Evolutionary conservation across 495 filamentous ascomycete genomes (phyloP).

Genomic region (Physcia stellaris): DNA sequence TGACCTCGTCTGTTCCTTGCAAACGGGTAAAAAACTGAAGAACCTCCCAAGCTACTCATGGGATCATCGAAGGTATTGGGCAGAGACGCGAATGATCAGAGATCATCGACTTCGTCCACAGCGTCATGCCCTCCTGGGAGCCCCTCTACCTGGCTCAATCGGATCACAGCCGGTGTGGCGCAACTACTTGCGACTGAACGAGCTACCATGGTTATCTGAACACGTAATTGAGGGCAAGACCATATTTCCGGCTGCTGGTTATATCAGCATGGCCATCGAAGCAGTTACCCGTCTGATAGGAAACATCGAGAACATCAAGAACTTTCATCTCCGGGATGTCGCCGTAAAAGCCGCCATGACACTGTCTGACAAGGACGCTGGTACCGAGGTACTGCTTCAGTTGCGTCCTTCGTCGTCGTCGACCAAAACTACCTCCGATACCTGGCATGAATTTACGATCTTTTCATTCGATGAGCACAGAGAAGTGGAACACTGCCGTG

Average conservation of each 20-base stretch:
- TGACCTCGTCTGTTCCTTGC: too few relatives aligned
- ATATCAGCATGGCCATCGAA: constrained; percentile 45
- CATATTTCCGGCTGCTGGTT: constrained; percentile 39
- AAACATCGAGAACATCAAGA: too few relatives aligned
- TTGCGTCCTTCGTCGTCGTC: constrained; percentile 5
- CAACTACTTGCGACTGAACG: constrained; percentile 21
- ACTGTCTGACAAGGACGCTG: constrained; percentile 15
- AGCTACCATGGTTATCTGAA: constrained; percentile 34
- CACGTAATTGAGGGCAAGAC: constrained; percentile 25
- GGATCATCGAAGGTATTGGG: not conserved
- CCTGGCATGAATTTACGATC: constrained; percentile 10
- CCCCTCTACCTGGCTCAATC: constrained; percentile 19
- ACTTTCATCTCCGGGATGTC: constrained; percentile 11
- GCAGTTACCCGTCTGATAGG: constrained; percentile 18
- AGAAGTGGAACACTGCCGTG: constrained; percentile 2
- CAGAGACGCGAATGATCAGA: constrained; percentile 20
- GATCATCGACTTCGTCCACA: constrained; percentile 27
- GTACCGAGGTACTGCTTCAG: constrained; percentile 12
- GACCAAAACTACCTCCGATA: constrained; percentile 3
- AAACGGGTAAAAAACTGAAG: not conserved
- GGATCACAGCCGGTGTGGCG: constrained; percentile 26
- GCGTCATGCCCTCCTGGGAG: constrained; percentile 32
- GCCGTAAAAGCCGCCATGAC: constrained; percentile 7
- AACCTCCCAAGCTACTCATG: constrained; percentile 6
- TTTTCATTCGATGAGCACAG: constrained; percentile 5